These are phyloP conservation scores for Elsinoe perseae DNA, from an alignment of 2,329 filamentous ascomycete genomes.

Conservation along the genomic window DNA sequence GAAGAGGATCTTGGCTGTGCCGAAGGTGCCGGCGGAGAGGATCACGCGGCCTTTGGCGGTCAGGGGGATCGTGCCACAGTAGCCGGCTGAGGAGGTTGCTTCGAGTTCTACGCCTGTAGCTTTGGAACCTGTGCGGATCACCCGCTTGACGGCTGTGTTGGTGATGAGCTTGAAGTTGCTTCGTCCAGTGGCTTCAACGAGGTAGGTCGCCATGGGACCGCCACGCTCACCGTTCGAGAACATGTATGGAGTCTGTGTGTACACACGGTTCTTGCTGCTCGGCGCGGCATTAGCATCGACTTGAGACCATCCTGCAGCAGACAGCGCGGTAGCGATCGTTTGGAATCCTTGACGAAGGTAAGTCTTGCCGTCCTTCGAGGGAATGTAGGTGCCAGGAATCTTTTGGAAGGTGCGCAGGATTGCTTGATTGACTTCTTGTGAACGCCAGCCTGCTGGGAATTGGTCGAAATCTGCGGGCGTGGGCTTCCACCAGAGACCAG, in stretches of 20 bases:
- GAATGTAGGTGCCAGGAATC: slow-evolving; percentile 61
- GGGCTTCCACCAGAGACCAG: slow-evolving; percentile 53
- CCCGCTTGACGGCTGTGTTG: slow-evolving; percentile 58
- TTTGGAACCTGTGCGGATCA: slow-evolving; percentile 54
- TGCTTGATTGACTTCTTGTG: slow-evolving; percentile 52
- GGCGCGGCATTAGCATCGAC: slow-evolving; percentile 54
- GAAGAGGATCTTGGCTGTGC: slow-evolving; percentile 60
- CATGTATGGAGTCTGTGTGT: slow-evolving; percentile 59
- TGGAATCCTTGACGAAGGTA: slow-evolving; percentile 62
- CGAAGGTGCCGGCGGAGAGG: slow-evolving; percentile 61
- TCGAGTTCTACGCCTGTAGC: slow-evolving; percentile 62
- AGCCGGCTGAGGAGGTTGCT: slow-evolving; percentile 45
- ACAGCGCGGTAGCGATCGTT: slow-evolving; percentile 53
- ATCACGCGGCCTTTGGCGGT: slow-evolving; percentile 57
- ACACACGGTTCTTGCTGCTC: slow-evolving; percentile 58
- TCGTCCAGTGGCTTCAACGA: slow-evolving; percentile 53
- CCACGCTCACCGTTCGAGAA: slow-evolving; percentile 58
- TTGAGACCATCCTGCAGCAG: slow-evolving; percentile 53
- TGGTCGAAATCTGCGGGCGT: slow-evolving; percentile 61
- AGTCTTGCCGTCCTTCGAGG: slow-evolving; percentile 57
- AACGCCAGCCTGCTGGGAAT: slow-evolving; percentile 65
- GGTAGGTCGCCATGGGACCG: slow-evolving; percentile 64
- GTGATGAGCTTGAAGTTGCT: slow-evolving; percentile 61
- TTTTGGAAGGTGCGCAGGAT: slow-evolving; percentile 57
- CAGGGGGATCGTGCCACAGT: slow-evolving; percentile 53